Percentiles rank a stretch among this genome's conserved stretches.
These are phyloP conservation scores for Emmonsiellopsis sp. DNA, from an alignment of 2,329 filamentous ascomycete species.

Conservation along the genomic window DNA sequence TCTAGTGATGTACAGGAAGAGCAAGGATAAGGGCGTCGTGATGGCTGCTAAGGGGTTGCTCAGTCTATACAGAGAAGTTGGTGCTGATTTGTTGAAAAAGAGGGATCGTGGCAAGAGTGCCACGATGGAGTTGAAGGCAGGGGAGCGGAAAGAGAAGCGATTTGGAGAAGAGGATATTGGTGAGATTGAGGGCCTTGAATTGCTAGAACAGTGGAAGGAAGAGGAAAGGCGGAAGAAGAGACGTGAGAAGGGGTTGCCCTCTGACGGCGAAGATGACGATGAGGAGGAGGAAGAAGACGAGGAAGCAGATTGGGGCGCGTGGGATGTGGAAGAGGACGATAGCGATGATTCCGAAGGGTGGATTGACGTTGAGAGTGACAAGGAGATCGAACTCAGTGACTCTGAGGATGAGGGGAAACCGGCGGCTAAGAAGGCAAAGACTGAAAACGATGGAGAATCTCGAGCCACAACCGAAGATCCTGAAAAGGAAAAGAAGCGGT, in stretches of 20 bases:
- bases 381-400: conserved; percentile 62
- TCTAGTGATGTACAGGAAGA: conserved; percentile 89
- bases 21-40: conserved; percentile 97
- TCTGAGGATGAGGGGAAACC: conserved; percentile 62
- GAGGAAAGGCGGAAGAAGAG: conserved; percentile 71
- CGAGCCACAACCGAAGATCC: conserved; percentile 17
- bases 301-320: conserved; percentile 47
- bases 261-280: conserved; percentile 52
- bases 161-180: conserved; percentile 76
- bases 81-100: conserved; percentile 78
- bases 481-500: conserved; percentile 34
- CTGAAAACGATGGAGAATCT: conserved; percentile 25
- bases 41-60: conserved; percentile 94
- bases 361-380: conserved; percentile 82
- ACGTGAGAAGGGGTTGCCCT: conserved; percentile 56
- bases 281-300: conserved; percentile 53
- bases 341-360: conserved; percentile 74
- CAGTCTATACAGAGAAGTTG: conserved; percentile 83
- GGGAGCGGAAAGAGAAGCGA: conserved; percentile 63
- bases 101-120: conserved; percentile 87
- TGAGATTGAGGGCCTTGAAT: conserved; percentile 81
- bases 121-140: conserved; percentile 67
- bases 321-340: conserved; percentile 49
- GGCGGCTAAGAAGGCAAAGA: conserved; percentile 52
- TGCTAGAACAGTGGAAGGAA: conserved; percentile 88